phyloP scores from a whole-genome alignment of 1,139 yeast species.

The Arxiozyma heterogenica region DNA sequence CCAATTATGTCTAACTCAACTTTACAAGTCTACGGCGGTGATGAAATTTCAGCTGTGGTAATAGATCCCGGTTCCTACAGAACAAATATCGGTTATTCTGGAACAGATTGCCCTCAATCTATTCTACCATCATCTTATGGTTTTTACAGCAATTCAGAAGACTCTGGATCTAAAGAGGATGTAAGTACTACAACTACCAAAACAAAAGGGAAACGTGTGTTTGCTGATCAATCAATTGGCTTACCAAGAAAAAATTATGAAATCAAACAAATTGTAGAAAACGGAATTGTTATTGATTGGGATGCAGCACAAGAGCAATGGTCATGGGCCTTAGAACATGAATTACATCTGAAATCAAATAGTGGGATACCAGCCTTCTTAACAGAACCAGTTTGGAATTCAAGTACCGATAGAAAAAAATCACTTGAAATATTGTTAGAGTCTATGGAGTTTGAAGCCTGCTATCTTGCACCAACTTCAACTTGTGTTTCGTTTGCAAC shows the following conservation, averaged over 20 bases:
- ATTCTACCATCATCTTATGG: constrained; percentile 61
- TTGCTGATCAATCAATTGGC: constrained; percentile 49
- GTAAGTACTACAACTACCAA: constrained; percentile 6
- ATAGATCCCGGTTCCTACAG: constrained; percentile 82
- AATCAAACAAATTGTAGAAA: constrained; percentile 49
- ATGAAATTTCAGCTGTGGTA: constrained; percentile 85
- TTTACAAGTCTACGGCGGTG: constrained; percentile 49
- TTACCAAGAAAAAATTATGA: constrained; percentile 47
- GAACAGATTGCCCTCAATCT: constrained; percentile 81
- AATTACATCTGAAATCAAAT: constrained; percentile 21
- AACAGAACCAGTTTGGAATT: constrained; percentile 50
- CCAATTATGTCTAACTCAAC: constrained; percentile 17
- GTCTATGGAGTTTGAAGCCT: constrained; percentile 68
- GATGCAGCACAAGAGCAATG: constrained; percentile 66
- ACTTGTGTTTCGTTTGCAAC: constrained; percentile 88
- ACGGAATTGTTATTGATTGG: constrained; percentile 61
- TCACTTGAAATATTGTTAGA: constrained; percentile 74
- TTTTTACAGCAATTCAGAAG: constrained; percentile 9
- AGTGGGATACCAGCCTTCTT: constrained; percentile 34
- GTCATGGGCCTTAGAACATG: constrained; percentile 39
- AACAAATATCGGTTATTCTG: constrained; percentile 87
- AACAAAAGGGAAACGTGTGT: constrained; percentile 25
- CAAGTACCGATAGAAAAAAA: constrained; percentile 56
- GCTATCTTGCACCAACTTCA: constrained; percentile 76
- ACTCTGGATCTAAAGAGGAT: neutral